Conservation (phyloP, 108 stramenopile genomes). For the Cylindrotheca fusiformis region DNA sequence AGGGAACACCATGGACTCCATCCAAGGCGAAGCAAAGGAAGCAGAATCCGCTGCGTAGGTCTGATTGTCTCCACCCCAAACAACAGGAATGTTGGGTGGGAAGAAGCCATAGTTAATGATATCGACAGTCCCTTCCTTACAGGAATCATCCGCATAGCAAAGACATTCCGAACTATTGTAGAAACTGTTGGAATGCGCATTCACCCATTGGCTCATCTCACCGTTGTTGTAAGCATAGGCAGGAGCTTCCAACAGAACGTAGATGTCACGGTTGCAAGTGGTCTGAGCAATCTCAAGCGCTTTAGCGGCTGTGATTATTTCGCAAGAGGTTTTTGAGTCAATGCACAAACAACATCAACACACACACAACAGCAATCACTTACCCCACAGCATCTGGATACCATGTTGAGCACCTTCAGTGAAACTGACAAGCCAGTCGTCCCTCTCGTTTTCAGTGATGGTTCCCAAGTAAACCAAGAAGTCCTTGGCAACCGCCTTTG, state of each 20-base stretch:
- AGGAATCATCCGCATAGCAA: slow-evolving; percentile 14
- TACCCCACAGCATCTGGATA: slow-evolving; percentile 11
- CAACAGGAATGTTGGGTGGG: slow-evolving; percentile 8
- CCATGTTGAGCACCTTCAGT: slow-evolving; percentile 37
- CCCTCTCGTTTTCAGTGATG: slow-evolving; percentile 14
- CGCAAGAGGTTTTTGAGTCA: too few relatives aligned
- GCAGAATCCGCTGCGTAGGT: slow-evolving; percentile 16
- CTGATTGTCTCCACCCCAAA: slow-evolving; percentile 10
- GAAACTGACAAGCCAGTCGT: slow-evolving; percentile 15
- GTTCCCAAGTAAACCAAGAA: slow-evolving; percentile 31
- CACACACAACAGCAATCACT: too few relatives aligned
- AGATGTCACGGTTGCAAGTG: slow-evolving; percentile 34
- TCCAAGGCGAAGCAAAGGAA: slow-evolving; percentile 19
- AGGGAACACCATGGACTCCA: slow-evolving; percentile 33
- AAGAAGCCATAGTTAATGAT: slow-evolving; percentile 18
- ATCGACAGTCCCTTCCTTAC: slow-evolving; percentile 12
- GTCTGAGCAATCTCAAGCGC: slow-evolving; percentile 29
- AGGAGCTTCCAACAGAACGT: slow-evolving; percentile 22
- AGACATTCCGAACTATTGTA: slow-evolving; percentile 22
- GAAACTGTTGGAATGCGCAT: slow-evolving; percentile 7
- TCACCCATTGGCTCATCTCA: slow-evolving; percentile 7
- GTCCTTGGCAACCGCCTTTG: slow-evolving; percentile 19
- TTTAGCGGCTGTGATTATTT: too few relatives aligned
- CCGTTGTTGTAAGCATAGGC: slow-evolving; percentile 24
- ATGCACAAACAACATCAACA: too few relatives aligned